Percentiles rank a stretch among this genome's conserved stretches.
phyloP scores from a whole-genome alignment of 75 land plant species.

The Sequoiadendron giganteum region DNA sequence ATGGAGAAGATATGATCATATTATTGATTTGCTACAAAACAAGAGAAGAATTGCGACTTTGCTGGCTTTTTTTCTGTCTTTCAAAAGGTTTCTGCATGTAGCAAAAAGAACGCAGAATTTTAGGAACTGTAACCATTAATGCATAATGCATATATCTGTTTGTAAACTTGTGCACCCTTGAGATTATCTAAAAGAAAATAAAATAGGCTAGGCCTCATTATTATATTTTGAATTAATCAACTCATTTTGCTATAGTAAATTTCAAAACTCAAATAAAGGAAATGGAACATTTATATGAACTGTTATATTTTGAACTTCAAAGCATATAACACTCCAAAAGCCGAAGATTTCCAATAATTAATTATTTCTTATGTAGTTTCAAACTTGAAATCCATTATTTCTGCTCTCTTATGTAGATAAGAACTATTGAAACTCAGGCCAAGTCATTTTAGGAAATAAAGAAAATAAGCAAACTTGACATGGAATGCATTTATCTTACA shows the following conservation, averaged over 20 bases:
- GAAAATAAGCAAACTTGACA: background rate
- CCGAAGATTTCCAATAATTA: background rate
- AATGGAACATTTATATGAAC: background rate
- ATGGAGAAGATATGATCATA: background rate
- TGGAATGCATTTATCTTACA: background rate
- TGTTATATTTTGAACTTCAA: background rate
- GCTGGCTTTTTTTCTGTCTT: background rate
- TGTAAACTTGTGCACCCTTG: background rate
- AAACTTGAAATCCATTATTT: background rate
- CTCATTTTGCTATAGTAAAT: background rate
- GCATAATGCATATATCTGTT: background rate
- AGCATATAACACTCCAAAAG: background rate
- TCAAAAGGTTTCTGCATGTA: background rate
- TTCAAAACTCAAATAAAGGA: background rate
- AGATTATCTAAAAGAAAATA: background rate
- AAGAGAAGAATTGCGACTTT: background rate
- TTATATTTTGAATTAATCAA: background rate
- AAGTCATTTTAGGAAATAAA: background rate
- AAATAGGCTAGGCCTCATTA: background rate
- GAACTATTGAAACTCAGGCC: background rate
- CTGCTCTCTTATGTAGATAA: background rate
- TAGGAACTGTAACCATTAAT: background rate
- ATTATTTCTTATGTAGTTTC: background rate
- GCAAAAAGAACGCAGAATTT: background rate
- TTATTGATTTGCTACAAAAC: background rate